These are phyloP conservation scores for Neurospora sp. DNA, from an alignment of 495 filamentous ascomycete genomes.

Conservation along the genomic window DNA sequence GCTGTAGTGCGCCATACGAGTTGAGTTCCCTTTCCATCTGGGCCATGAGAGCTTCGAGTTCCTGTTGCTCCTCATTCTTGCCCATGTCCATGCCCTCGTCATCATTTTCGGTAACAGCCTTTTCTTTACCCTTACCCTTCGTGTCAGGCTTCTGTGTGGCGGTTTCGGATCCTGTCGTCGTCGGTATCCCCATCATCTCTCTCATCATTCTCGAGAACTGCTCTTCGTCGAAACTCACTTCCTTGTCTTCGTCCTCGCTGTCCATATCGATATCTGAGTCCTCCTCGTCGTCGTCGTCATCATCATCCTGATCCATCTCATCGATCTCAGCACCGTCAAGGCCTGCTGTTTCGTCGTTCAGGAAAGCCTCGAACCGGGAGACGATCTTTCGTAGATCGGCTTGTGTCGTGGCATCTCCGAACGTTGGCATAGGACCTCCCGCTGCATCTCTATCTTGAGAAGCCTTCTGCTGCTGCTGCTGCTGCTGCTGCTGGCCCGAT, in stretches of 20 bases:
- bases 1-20: conserved; percentile 60
- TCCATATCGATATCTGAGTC: conserved; percentile 31
- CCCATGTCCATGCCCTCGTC: conserved; percentile 16
- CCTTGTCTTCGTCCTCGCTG: conserved; percentile 55
- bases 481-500: conserved; percentile 10
- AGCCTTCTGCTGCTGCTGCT: neutral
- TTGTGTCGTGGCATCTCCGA: conserved; percentile 72
- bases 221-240: conserved; percentile 71
- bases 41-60: conserved; percentile 60
- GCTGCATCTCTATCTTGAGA: neutral
- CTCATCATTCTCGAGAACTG: conserved; percentile 82
- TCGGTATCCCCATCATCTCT: conserved; percentile 84
- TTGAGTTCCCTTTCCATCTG: conserved; percentile 77
- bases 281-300: conserved; percentile 30
- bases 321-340: conserved; percentile 69
- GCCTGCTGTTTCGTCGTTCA: conserved; percentile 77
- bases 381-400: conserved; percentile 84
- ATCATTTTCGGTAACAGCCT: conserved; percentile 11
- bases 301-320: conserved; percentile 56
- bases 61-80: conserved; percentile 57
- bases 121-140: conserved; percentile 13
- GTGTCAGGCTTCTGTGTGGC: neutral
- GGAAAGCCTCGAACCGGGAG: conserved; percentile 79
- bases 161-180: neutral
- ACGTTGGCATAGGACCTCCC: conserved; percentile 15